phyloP scores from a whole-genome alignment of 2,329 filamentous ascomycete species.

The Colletotrichum sublineola region DNA sequence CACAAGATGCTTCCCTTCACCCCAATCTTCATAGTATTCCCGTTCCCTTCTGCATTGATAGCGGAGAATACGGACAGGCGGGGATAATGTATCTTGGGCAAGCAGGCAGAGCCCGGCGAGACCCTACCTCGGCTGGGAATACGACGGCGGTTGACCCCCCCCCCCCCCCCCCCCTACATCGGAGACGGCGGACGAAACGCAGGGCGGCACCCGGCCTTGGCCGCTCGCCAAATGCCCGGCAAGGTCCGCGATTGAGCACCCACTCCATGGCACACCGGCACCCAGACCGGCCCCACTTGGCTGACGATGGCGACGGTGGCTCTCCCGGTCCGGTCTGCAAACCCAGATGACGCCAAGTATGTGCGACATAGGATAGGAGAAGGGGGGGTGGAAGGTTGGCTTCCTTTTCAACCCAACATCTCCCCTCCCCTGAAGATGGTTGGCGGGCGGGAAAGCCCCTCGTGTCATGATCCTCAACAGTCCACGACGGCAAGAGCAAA shows the following conservation, averaged over 20 bases:
- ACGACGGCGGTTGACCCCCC: too few species aligned
- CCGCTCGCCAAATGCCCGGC: too few species aligned
- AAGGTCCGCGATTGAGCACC: background rate
- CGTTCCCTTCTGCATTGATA: too few species aligned
- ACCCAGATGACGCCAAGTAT: background rate
- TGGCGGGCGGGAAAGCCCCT: background rate
- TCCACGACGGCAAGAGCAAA: background rate
- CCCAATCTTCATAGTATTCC: too few species aligned
- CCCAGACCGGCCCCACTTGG: background rate
- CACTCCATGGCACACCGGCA: background rate
- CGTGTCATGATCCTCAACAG: too few species aligned
- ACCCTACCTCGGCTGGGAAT: background rate
- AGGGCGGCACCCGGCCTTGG: background rate
- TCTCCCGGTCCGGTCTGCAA: background rate
- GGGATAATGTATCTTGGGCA: too few species aligned
- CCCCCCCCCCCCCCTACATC: too few species aligned
- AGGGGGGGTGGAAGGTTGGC: background rate
- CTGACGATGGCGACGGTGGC: background rate
- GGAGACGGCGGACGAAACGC: background rate
- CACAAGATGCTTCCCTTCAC: too few species aligned
- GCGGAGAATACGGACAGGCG: too few species aligned
- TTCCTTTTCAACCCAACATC: background rate
- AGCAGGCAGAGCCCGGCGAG: too few species aligned
- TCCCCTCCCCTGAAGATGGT: background rate
- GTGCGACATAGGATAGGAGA: background rate